These are phyloP conservation scores for Eurotiales sp. DNA, from an alignment of 2,329 filamentous ascomycete genomes.

Conservation along the genomic window DNA sequence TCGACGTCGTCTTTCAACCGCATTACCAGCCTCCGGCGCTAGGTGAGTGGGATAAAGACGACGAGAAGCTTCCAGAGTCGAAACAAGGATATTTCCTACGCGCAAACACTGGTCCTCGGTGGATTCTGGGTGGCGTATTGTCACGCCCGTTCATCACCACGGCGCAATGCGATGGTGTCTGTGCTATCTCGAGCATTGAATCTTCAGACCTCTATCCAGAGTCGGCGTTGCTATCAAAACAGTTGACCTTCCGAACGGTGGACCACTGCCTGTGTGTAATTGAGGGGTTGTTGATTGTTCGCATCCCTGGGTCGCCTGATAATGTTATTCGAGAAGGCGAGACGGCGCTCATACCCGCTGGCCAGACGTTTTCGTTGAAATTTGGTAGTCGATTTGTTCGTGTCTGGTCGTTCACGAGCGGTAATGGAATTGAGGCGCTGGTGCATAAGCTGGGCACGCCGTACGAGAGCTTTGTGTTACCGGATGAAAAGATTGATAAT, in stretches of 20 bases:
- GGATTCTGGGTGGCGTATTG: slow-evolving; percentile 45
- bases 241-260: slow-evolving; percentile 43
- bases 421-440: slow-evolving; percentile 48
- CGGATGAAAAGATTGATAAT: slow-evolving; percentile 26
- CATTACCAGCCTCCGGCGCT: slow-evolving; percentile 35
- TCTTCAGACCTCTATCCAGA: slow-evolving; percentile 27
- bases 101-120: slow-evolving; percentile 49
- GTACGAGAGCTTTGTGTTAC: slow-evolving; percentile 35
- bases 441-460: slow-evolving; percentile 37
- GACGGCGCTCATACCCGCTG: slow-evolving; percentile 48
- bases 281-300: slow-evolving; percentile 46
- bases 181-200: slow-evolving; percentile 54
- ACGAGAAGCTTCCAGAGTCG: slow-evolving; percentile 5
- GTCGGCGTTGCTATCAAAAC: slow-evolving; percentile 34
- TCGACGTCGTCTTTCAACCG: slow-evolving; percentile 53
- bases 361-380: slow-evolving; percentile 43
- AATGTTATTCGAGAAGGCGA: slow-evolving; percentile 44
- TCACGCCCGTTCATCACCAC: slow-evolving; percentile 49
- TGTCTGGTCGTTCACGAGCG: slow-evolving; percentile 48
- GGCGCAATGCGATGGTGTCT: slow-evolving; percentile 46
- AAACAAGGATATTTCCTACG: slow-evolving; percentile 52
- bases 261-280: slow-evolving; percentile 53
- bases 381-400: slow-evolving; percentile 48
- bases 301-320: slow-evolving; percentile 33
- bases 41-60: slow-evolving; percentile 10